Evolutionary conservation across 2,329 filamentous ascomycete genomes (phyloP), one percentile per base, ranked within the genome.

Genomic region (Diplocarpon mali): DNA sequence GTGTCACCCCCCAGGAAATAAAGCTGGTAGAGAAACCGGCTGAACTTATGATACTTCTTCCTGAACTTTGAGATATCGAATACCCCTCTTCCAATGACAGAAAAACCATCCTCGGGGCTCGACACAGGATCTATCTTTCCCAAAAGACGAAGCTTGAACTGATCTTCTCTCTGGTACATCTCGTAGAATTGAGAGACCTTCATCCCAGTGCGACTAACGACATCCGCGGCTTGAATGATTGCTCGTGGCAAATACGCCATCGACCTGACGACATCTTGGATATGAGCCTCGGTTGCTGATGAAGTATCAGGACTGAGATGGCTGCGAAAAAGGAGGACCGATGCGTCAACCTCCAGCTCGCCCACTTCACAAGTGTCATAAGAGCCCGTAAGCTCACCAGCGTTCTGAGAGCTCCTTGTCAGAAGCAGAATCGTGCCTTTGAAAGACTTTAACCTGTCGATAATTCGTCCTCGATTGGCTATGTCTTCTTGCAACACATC

Each of bases 191-290:
- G 55, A 15, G 54, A 48, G 8, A 53, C 39, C 11, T 51, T 54
- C 54, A 57, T 57, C 4, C 51, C 48, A 15, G 49, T 51, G 17
- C 46, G 43, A 11, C 53, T 57, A n/a, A 56, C 48, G 10, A 56
- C 40, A 5, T 46, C 44, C 35, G 51, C 50, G 15, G 50, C 47
- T 37, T 57, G 55, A 28, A 51, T 51, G 20, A 57, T 50, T 3
- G 53, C 55, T 20, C 53, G 49, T 7, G 54, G 55, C 16, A 53
- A 34, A 29, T 45, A 50, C 9, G 49, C 38, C 40, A 57, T 42
- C 15, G 50, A 39, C 5, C 44, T 37, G 13, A 46, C 50, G 2
- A 54, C 43, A 28, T 55, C 50, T 13, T 48, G 40, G 31, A 57
- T 45, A 35, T 51, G 42, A 15, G 42, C 36, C 10, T 57, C 55